Percentiles rank a stretch among this genome's conserved stretches.
Evolutionary conservation across 192 early-diverging fungal species (phyloP).

Genomic region (Backusella tarrabulga): DNA sequence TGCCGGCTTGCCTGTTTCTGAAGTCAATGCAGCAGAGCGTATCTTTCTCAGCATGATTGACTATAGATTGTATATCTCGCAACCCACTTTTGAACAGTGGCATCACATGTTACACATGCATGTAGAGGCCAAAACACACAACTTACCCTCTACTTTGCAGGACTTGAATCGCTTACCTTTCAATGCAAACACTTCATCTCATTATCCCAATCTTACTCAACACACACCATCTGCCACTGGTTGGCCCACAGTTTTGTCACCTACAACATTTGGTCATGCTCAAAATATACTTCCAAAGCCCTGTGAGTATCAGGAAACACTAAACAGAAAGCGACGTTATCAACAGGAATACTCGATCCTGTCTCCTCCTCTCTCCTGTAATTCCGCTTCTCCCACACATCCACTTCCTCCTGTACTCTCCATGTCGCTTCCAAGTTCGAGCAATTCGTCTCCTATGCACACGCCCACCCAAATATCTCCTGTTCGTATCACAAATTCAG

Average conservation of each 20-base stretch:
- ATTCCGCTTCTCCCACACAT: conserved; percentile 2
- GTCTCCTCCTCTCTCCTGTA: conserved; percentile 9
- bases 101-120: conserved; percentile 28
- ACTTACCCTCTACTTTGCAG: conserved; percentile 7
- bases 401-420: conserved; percentile 25
- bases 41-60: conserved; percentile 78
- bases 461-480: conserved; percentile 32
- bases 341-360: conserved; percentile 1
- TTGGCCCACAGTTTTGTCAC: conserved; percentile 4
- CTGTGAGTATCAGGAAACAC: background rate
- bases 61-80: conserved; percentile 69
- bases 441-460: conserved; percentile 29
- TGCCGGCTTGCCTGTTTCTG: conserved; percentile 76
- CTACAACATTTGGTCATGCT: background rate
- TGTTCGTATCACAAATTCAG: background rate
- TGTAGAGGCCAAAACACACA: conserved; percentile 26
- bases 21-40: conserved; percentile 84
- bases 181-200: background rate
- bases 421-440: conserved; percentile 23
- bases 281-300: conserved; percentile 6
- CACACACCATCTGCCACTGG: background rate
- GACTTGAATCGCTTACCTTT: conserved; percentile 10
- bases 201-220: background rate
- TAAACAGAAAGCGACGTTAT: background rate
- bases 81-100: conserved; percentile 37